These are phyloP conservation scores for Phellopilus nigrolimitatus DNA, from an alignment of 1,284 basidiomycete genomes.

Conservation along the genomic window DNA sequence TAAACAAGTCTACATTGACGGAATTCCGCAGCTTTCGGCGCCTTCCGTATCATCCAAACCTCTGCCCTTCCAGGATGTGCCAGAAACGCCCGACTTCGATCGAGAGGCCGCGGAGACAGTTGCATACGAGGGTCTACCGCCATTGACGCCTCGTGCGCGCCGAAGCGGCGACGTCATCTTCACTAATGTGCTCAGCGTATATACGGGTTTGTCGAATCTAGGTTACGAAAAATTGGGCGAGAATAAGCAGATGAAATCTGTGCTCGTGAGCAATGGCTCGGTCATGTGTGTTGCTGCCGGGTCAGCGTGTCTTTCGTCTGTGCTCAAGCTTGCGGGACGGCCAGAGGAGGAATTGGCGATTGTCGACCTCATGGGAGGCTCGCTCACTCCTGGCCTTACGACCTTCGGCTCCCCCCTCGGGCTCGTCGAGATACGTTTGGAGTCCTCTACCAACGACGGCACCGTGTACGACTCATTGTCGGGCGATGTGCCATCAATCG, in stretches of 20 bases:
- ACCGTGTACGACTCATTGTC: constrained; percentile 39
- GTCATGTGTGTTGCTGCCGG: constrained; percentile 24
- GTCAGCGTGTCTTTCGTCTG: no score
- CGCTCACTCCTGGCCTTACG: constrained; percentile 38
- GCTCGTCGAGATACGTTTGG: constrained; percentile 53
- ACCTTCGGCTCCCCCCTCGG: constrained; percentile 58
- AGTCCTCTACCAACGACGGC: constrained; percentile 67
- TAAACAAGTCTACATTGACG: no score
- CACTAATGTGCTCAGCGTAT: constrained; percentile 34
- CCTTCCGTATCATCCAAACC: constrained; percentile 43
- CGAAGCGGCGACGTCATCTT: constrained; percentile 31
- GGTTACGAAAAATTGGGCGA: not conserved
- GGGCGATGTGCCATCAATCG: constrained; percentile 41
- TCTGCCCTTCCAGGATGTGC: constrained; percentile 36
- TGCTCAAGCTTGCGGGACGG: no score
- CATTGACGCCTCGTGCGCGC: constrained; percentile 36
- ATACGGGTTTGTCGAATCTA: no score
- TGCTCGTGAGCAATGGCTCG: constrained; percentile 39
- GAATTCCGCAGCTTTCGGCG: no score
- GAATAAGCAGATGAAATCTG: constrained; percentile 15
- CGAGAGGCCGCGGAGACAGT: constrained; percentile 51
- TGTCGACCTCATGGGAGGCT: constrained; percentile 36
- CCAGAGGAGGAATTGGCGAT: constrained; percentile 31
- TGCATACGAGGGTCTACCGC: constrained; percentile 60
- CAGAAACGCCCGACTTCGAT: constrained; percentile 70